phyloP scores from a whole-genome alignment of 306 rosid species.

The Gillenia trifoliata region DNA sequence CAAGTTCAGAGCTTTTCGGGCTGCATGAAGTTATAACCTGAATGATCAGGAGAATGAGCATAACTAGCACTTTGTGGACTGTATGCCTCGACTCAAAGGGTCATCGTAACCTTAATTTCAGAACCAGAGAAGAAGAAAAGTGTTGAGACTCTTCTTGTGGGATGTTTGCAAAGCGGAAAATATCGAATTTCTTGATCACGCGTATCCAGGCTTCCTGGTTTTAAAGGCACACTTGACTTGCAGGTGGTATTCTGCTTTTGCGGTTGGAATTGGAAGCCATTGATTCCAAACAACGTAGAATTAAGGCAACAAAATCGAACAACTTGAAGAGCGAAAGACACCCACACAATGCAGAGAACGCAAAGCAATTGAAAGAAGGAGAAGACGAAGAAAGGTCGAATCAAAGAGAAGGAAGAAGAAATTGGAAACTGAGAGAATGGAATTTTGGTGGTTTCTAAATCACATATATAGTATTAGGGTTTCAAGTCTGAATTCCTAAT shows the following conservation, averaged over 20 bases:
- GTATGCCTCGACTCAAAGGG: not conserved
- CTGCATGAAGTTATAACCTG: not conserved
- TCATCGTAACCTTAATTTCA: not conserved
- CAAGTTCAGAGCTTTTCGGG: not conserved
- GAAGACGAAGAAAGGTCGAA: too few relatives aligned
- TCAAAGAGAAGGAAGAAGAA: not conserved
- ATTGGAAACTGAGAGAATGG: not conserved
- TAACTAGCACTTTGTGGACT: too few relatives aligned
- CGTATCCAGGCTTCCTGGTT: not conserved
- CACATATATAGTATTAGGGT: not conserved
- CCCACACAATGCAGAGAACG: not conserved
- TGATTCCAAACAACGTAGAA: not conserved
- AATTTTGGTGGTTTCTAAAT: not conserved
- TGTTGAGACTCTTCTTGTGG: not conserved
- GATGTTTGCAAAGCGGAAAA: not conserved
- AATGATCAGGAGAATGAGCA: not conserved
- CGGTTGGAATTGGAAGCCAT: not conserved
- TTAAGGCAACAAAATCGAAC: not conserved
- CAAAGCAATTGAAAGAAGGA: too few relatives aligned
- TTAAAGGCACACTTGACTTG: not conserved
- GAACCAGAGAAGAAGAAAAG: not conserved
- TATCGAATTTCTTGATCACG: not conserved
- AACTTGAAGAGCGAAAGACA: not conserved
- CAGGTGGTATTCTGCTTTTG: not conserved
- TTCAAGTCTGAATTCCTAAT: not conserved